phyloP scores from a whole-genome alignment of 257 asterid species.

The Solanum piurae region DNA sequence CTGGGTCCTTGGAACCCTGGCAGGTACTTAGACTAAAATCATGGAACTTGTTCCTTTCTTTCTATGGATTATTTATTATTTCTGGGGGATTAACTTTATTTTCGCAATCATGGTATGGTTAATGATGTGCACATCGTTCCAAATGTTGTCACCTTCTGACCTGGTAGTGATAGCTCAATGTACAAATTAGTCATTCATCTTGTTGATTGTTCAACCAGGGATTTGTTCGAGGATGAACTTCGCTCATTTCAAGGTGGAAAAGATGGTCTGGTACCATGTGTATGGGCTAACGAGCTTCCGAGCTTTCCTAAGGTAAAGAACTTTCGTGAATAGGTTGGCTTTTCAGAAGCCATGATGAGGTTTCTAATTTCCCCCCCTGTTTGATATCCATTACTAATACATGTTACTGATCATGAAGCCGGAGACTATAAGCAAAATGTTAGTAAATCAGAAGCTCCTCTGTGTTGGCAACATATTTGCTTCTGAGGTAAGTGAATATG shows the following conservation, averaged over 20 bases:
- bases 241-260: conserved; percentile 96
- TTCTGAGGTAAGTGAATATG: conserved; percentile 54
- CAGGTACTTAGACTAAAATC: conserved; percentile 35
- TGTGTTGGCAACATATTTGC: conserved; percentile 94
- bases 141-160: neutral
- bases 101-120: neutral
- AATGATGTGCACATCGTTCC: neutral
- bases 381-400: conserved; percentile 14
- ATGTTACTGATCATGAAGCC: conserved; percentile 53
- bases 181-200: conserved; percentile 1
- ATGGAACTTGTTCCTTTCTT: neutral
- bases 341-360: neutral
- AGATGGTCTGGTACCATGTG: conserved; percentile 89
- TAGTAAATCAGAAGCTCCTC: conserved; percentile 98
- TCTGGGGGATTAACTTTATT: neutral
- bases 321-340: neutral
- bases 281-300: conserved; percentile 89
- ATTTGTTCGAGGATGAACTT: conserved; percentile 96
- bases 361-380: neutral
- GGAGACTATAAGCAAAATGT: conserved; percentile 82
- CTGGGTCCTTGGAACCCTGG: conserved; percentile 99
- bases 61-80: neutral
- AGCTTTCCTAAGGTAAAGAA: conserved; percentile 92
- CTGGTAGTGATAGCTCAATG: conserved; percentile 1
- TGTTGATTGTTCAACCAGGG: conserved; percentile 35